Evolutionary conservation across 1,284 basidiomycete species (phyloP), one percentile per base, ranked within the genome.

Genomic region (Agaricales sp.): DNA sequence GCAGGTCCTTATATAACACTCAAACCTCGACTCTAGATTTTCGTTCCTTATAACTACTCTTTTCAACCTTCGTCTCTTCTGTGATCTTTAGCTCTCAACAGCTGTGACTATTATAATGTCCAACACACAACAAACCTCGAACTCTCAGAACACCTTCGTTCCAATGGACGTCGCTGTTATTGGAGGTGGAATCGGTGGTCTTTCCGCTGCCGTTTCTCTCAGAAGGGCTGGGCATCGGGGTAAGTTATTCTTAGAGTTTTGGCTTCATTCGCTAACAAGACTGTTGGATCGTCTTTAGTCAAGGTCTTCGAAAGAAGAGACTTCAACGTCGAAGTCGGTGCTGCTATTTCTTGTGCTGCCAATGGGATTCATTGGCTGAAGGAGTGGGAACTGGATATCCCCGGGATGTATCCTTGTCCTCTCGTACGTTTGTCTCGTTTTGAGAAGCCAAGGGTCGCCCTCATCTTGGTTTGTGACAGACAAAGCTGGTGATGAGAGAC

Each of bases 361-460:
- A 65, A 65, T 50, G 63, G 63, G 12, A 63, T 61, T 12, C 60
- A 64, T 45, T 64, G 62, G 58, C 54, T 65, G 20, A 60, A 58
- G 16, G 61, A 62, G 49, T 64, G 62, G 63, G 60, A 57, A 2
- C 58, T 65, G 22, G 61, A 64, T 45, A 60, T 65, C 49, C 54
- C 61, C 1, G 54, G 55, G 12, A 62, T 62, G 60, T 60, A 58
- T 39, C 63, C 63, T 24, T 58, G 64, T 19, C 46, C 60, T 37
- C 49, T 63, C 45, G 56, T 60, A 47, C 38, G 54, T 44, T 12
- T 24, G 3, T 21, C 30, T 12, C n/a, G 2, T 35, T n/a, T 35
- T n/a, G 18, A n/a, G 13, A 24, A 30, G 2, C 2, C 21, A 21
- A 26, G 44, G 21, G n/a, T n/a, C 11, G 16, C 16, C 14, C 19